These are phyloP conservation scores for Ogataea thermomethanolica DNA, from an alignment of 805 yeast genomes.

Conservation along the genomic window DNA sequence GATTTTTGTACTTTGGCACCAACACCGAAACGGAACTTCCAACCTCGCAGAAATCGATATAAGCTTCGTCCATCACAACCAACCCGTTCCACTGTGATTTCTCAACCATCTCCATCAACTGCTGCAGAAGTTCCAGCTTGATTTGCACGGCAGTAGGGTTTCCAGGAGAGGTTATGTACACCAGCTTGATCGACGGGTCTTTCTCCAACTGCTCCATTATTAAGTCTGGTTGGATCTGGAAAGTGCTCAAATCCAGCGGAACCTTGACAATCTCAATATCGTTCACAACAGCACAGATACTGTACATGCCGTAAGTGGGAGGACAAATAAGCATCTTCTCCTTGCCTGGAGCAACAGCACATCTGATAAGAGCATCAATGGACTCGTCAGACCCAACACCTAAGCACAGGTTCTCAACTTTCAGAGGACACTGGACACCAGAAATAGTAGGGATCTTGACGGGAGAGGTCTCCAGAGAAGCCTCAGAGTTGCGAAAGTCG, in stretches of 20 bases:
- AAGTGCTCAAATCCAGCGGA: conserved; percentile 64
- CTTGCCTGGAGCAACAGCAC: conserved; percentile 75
- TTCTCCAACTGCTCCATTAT: conserved; percentile 48
- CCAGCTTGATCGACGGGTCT: conserved; percentile 66
- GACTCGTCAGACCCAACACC: conserved; percentile 99
- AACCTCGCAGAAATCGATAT: conserved; percentile 73
- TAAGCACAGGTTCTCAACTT: conserved; percentile 70
- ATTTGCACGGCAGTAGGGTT: conserved; percentile 85
- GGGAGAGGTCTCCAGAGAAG: conserved; percentile 23
- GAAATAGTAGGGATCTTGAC: conserved; percentile 20
- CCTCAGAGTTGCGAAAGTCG: conserved; percentile 61
- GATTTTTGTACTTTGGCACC: conserved; percentile 76
- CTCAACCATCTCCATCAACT: conserved; percentile 38
- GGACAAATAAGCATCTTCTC: conserved; percentile 86
- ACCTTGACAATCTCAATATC: conserved; percentile 77
- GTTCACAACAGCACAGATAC: conserved; percentile 84
- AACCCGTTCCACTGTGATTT: conserved; percentile 64
- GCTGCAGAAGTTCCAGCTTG: conserved; percentile 44
- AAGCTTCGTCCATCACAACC: conserved; percentile 91
- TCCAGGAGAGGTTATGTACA: conserved; percentile 92
- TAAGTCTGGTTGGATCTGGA: conserved; percentile 56
- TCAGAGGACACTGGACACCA: conserved; percentile 12
- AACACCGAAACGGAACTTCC: conserved; percentile 73
- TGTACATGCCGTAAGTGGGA: conserved; percentile 97
- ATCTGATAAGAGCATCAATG: conserved; percentile 83